These are phyloP conservation scores for Pseudonectria foliicola DNA, from an alignment of 2,329 filamentous ascomycete genomes.

Conservation along the genomic window DNA sequence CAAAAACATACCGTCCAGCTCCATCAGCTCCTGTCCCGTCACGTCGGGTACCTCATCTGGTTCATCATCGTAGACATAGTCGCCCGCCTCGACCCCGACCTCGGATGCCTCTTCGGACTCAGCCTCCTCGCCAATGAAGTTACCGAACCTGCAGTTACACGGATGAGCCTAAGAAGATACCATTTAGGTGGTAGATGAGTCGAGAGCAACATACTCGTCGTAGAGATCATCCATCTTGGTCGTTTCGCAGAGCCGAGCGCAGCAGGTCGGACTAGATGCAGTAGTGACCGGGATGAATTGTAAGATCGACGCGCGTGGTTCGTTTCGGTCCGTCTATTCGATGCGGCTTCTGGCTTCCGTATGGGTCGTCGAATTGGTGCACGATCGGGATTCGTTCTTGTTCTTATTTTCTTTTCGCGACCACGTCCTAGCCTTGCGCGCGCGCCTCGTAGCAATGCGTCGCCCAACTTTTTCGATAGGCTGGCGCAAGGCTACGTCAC, in stretches of 20 bases:
- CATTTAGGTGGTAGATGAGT: not conserved
- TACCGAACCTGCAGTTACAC: constrained; percentile 66
- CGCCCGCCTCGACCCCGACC: constrained; percentile 63
- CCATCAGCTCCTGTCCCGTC: constrained; percentile 82
- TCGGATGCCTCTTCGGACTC: constrained; percentile 82
- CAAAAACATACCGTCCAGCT: constrained; percentile 65
- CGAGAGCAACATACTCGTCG: constrained; percentile 69
- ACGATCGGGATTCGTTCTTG: constrained; percentile 3
- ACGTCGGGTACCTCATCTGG: constrained; percentile 55
- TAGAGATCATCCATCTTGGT: constrained; percentile 84
- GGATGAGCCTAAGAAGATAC: constrained; percentile 6
- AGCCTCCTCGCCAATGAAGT: constrained; percentile 91
- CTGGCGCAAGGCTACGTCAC: constrained; percentile 15
- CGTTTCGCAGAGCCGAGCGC: constrained; percentile 6
- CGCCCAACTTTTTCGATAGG: constrained; percentile 23
- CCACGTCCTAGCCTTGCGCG: constrained; percentile 16
- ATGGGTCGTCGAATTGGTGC: too few species aligned
- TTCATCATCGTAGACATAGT: constrained; percentile 78
- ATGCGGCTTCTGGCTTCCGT: too few species aligned
- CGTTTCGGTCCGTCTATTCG: too few species aligned
- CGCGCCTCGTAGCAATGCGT: constrained; percentile 11
- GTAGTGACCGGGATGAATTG: too few species aligned
- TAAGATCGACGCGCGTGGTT: too few species aligned
- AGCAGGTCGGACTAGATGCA: constrained; percentile 8
- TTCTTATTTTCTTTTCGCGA: constrained; percentile 16